Conservation (phyloP, 768 basidiomycete species). For the Gloeopeniophorella convolvens region DNA sequence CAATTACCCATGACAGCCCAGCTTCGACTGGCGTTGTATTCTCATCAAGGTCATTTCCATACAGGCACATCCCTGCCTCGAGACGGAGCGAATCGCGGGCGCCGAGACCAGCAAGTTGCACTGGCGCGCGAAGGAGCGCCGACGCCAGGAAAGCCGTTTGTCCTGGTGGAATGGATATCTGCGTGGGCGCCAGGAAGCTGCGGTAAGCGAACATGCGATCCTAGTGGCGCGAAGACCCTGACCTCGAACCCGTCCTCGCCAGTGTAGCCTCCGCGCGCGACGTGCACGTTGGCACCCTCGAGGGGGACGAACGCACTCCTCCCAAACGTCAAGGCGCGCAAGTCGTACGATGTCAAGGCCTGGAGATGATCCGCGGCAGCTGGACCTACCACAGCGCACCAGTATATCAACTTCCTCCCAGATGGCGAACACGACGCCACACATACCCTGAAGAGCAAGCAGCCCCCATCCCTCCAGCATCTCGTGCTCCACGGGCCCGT, state of each 20-base stretch:
- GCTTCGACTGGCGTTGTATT: slow-evolving; percentile 83
- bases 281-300: slow-evolving; percentile 73
- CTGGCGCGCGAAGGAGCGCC: slow-evolving; percentile 52
- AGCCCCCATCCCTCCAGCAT: slow-evolving; percentile 81
- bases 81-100: slow-evolving; percentile 91
- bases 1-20: slow-evolving; percentile 88
- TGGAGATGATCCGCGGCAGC: slow-evolving; percentile 78
- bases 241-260: slow-evolving; percentile 99
- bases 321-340: slow-evolving; percentile 74
- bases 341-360: slow-evolving; percentile 64
- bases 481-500: slow-evolving; percentile 71
- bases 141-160: slow-evolving; percentile 66
- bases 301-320: slow-evolving; percentile 75
- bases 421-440: not conserved
- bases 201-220: not conserved
- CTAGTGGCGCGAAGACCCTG: slow-evolving; percentile 12
- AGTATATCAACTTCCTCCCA: not conserved
- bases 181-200: not conserved
- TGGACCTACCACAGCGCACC: slow-evolving; percentile 49
- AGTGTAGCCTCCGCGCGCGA: slow-evolving; percentile 94
- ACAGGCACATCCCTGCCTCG: slow-evolving; percentile 96
- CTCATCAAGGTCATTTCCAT: slow-evolving; percentile 92
- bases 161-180: slow-evolving; percentile 87
- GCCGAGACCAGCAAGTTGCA: slow-evolving; percentile 84
- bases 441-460: slow-evolving; percentile 80